Evolutionary conservation across 139 green algal genomes (phyloP), one percentile per base, ranked within the genome.

Genomic region (Zygnema circumcarinatum): DNA sequence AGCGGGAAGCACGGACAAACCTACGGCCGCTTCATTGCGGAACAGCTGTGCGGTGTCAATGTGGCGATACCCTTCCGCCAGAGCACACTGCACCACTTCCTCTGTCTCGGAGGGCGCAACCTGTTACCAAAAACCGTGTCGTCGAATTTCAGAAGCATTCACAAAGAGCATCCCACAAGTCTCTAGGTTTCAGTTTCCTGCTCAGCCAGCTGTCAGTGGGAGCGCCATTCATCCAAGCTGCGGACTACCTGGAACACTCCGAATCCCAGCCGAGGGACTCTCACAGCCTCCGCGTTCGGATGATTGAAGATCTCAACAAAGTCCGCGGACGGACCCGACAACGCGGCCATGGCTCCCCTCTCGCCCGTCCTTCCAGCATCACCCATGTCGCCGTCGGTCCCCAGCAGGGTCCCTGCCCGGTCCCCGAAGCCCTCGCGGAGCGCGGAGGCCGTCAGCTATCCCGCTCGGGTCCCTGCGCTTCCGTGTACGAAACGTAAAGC

Each of bases 181-280:
- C 7, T 7, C 7, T 62, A 25, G 7, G 16, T 62, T 7, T 62
- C 47, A 62, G 47, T 62, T 25, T 25, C 7, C 7, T 62, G 7
- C 47, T 62, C 7, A 62, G 16, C 16, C 16, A 62, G 7, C 7
- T 25, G 16, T 62, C 16, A 62, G 7, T 62, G 47, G 16, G 16
- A 62, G 7, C 7, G 16, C 7, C 47, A 62, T 62, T 62, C 7
- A 62, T 62, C 7, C 7, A 62, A 62, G 16, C 47, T 62, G 16
- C 7, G 16, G 16, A 62, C 7, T 62, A 83, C 75, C 79, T 85
- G 79, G 62, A 85, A 85, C 1, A 78, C 41, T 35, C 79, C 79
- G 41, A 85, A 67, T 35, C 79, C 79, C 2, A 85, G 32, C 3
- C 79, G 38, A 2, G 79, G 79, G 7, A 85, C 62, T 36, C 62